phyloP scores from a whole-genome alignment of 352 stramenopile genomes.

The Phytophthora constricta region DNA sequence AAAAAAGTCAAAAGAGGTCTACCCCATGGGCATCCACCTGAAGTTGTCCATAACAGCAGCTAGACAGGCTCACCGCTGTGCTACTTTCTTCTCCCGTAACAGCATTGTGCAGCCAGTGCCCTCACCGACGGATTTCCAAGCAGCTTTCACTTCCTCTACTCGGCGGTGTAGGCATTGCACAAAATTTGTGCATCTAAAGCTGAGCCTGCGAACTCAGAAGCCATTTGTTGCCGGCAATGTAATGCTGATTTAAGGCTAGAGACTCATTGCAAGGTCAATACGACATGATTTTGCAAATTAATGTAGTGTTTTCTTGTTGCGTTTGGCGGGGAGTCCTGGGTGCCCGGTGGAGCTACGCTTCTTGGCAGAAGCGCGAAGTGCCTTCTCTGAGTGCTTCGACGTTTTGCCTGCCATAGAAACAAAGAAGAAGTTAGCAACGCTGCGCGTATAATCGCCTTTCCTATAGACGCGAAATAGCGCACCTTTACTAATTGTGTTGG shows the following conservation, averaged over 20 bases:
- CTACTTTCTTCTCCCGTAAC: no score
- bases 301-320: constrained; percentile 64
- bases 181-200: no score
- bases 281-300: constrained; percentile 11
- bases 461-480: background rate
- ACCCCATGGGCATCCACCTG: constrained; percentile 21
- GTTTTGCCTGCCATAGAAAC: constrained; percentile 55
- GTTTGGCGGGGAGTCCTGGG: constrained; percentile 51
- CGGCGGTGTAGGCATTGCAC: no score
- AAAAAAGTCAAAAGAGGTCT: constrained; percentile 36
- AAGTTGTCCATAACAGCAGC: constrained; percentile 36
- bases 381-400: constrained; percentile 64
- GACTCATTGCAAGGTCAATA: background rate
- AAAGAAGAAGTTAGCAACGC: no score
- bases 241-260: background rate
- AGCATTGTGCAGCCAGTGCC: no score
- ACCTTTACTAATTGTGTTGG: constrained; percentile 49
- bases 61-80: no score
- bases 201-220: no score
- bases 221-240: no score
- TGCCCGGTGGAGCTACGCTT: constrained; percentile 38
- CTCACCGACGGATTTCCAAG: no score
- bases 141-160: no score
- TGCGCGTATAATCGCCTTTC: no score
- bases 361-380: constrained; percentile 47